A percentile compares a stretch with the other conserved stretches of the same genome.
Evolutionary conservation across 371 early-diverging fungal genomes (phyloP).

Genomic region (Syncephalastrum monosporum): DNA sequence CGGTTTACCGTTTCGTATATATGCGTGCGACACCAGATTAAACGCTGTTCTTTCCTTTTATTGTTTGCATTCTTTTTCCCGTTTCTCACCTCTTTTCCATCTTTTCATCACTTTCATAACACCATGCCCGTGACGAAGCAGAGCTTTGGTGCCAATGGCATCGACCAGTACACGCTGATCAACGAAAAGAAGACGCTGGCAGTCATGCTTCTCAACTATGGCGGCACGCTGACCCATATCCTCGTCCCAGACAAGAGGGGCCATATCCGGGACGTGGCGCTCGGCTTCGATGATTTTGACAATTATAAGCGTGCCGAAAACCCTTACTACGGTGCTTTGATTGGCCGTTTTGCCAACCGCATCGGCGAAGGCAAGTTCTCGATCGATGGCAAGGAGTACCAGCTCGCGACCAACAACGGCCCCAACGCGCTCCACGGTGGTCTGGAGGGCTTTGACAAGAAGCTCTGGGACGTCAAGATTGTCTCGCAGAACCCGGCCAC

Average conservation of each 20-base stretch:
- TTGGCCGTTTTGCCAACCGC: conserved; percentile 53
- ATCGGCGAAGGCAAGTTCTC: conserved; percentile 46
- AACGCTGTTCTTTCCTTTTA: too few relatives aligned
- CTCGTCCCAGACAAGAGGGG: conserved; percentile 48
- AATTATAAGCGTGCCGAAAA: conserved; percentile 36
- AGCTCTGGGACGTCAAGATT: conserved; percentile 36
- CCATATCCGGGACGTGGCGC: conserved; percentile 37
- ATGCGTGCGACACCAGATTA: neutral
- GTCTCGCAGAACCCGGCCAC: conserved; percentile 41
- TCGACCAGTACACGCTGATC: conserved; percentile 49
- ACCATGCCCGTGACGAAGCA: conserved; percentile 32
- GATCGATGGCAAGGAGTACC: conserved; percentile 33
- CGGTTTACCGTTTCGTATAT: too few relatives aligned
- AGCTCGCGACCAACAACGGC: conserved; percentile 36
- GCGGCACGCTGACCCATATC: conserved; percentile 43
- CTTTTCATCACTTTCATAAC: conserved; percentile 6
- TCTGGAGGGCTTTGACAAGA: conserved; percentile 45
- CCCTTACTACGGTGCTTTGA: conserved; percentile 46
- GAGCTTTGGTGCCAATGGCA: conserved; percentile 20
- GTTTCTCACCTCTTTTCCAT: conserved; percentile 6
- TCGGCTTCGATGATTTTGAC: conserved; percentile 49
- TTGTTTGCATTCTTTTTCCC: conserved; percentile 7
- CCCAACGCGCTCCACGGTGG: conserved; percentile 50
- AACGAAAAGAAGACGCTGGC: conserved; percentile 43
- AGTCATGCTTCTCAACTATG: conserved; percentile 49